Base-by-base conservation (phyloP, 2,329 filamentous ascomycete species). In the Alternaria arborescens region DNA sequence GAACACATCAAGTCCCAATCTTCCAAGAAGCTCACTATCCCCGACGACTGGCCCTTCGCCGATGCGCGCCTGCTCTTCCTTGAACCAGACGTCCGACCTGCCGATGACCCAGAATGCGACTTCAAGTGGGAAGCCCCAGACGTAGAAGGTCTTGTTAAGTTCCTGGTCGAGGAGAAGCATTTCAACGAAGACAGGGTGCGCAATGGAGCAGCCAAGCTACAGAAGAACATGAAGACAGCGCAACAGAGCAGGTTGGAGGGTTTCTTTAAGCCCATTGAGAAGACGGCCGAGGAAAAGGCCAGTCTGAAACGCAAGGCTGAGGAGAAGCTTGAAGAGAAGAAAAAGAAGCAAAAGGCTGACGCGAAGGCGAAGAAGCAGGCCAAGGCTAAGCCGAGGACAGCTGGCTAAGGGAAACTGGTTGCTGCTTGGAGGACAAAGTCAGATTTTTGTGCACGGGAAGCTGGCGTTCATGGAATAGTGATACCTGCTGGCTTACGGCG, bases 51-150 rank as follows among this genome's bases (percentile, higher is more conserved):
- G 94, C 95, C 95, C 0, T 99, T 90, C 78, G 85, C 90, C 70
- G 94, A 99, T 72, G 96, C 95, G 8, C 91, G 96, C 41, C 88
- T 93, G 18, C 88, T 99, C 28, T 98, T 99, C 83, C 89, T 96
- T 76, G 85, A 94, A 70, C 95, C 95, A 0, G 93, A 98, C 70
- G 94, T 99, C 26, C 89, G 91, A 36, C 78, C 86, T 44, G 93
- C 94, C 24, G 91, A 96, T 69, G 87, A 96, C 72, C 88, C 91
- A 0, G 88, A 93, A 12, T 98, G 94, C 79, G 93, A 99, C 77
- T 97, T 98, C 84, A 97, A 97, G 80, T 99, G 96, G 95, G 93
- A 97, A 44, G 90, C 89, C 61, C 95, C 95, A 4, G 94, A 99
- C 72, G 84, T 95, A 1, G 93, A 97, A 2, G 94, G 93, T 0